These are phyloP conservation scores for Aspergillus sojae DNA, from an alignment of 2,329 filamentous ascomycete genomes.

Conservation along the genomic window DNA sequence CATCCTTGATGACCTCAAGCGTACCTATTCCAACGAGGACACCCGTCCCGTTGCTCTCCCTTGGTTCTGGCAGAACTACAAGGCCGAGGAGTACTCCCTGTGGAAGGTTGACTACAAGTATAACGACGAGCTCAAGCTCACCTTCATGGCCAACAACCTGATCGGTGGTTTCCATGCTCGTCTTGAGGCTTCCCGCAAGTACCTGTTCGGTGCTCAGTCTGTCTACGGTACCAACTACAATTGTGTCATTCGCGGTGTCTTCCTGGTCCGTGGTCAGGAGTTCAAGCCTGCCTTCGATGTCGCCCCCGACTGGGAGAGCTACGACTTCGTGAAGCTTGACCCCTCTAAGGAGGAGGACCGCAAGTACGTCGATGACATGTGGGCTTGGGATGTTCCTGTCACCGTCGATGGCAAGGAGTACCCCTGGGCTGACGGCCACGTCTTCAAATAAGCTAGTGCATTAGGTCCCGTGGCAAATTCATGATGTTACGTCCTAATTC, in stretches of 20 bases:
- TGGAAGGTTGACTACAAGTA: conserved; percentile 98
- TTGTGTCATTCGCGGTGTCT: conserved; percentile 89
- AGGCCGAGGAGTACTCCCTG: conserved; percentile 92
- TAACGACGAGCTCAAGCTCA: conserved; percentile 94
- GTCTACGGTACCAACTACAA: conserved; percentile 89
- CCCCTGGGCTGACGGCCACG: conserved; percentile 87
- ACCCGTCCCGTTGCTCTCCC: conserved; percentile 79
- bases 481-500: conserved; percentile 23
- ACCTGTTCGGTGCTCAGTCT: conserved; percentile 86
- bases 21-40: conserved; percentile 96
- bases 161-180: conserved; percentile 97
- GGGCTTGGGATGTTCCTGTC: conserved; percentile 89
- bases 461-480: conserved; percentile 17
- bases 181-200: conserved; percentile 97
- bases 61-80: conserved; percentile 98
- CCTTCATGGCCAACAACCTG: conserved; percentile 99
- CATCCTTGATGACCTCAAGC: conserved; percentile 96
- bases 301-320: conserved; percentile 95
- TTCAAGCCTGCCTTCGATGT: conserved; percentile 87
- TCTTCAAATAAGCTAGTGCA: conserved; percentile 83
- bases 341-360: conserved; percentile 80
- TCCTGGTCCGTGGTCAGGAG: conserved; percentile 92
- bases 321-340: conserved; percentile 96
- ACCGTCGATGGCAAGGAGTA: conserved; percentile 83
- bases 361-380: conserved; percentile 82